A percentile compares a stretch with the other conserved stretches of the same genome.
These are phyloP conservation scores for Castanopsis chinensis DNA, from an alignment of 306 rosid genomes.

Conservation along the genomic window DNA sequence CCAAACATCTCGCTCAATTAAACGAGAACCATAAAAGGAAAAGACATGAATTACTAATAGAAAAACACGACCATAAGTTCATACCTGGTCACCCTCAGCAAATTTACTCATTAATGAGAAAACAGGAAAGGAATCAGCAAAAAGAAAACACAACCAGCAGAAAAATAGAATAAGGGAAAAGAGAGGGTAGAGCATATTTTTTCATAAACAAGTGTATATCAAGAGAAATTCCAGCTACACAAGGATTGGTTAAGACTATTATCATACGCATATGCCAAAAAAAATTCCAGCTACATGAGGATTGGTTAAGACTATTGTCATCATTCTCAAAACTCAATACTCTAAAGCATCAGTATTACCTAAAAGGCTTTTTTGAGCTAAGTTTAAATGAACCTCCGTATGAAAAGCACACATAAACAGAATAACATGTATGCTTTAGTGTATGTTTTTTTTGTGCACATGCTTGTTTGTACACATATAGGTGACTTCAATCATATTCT, in stretches of 20 bases:
- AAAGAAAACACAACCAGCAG: background rate
- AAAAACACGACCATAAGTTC: background rate
- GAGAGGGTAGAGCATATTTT: background rate
- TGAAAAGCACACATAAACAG: background rate
- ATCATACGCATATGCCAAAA: background rate
- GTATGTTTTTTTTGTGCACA: background rate
- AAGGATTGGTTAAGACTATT: background rate
- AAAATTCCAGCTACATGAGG: background rate
- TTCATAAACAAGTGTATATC: background rate
- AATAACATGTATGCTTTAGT: background rate
- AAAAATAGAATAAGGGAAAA: background rate
- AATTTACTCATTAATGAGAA: background rate
- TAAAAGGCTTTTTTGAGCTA: background rate
- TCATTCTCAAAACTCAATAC: background rate
- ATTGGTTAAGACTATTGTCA: background rate
- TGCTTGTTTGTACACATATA: background rate
- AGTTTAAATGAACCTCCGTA: background rate
- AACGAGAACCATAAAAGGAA: constrained; percentile 5
- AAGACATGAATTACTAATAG: background rate
- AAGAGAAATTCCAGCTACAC: background rate
- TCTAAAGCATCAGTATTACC: background rate
- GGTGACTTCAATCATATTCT: background rate
- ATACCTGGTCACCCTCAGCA: constrained; percentile 14
- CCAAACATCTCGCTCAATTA: constrained; percentile 14
- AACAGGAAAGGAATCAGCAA: background rate